These are phyloP conservation scores for Agaricus sinodeliciosus DNA, from an alignment of 768 basidiomycete genomes.

Conservation along the genomic window DNA sequence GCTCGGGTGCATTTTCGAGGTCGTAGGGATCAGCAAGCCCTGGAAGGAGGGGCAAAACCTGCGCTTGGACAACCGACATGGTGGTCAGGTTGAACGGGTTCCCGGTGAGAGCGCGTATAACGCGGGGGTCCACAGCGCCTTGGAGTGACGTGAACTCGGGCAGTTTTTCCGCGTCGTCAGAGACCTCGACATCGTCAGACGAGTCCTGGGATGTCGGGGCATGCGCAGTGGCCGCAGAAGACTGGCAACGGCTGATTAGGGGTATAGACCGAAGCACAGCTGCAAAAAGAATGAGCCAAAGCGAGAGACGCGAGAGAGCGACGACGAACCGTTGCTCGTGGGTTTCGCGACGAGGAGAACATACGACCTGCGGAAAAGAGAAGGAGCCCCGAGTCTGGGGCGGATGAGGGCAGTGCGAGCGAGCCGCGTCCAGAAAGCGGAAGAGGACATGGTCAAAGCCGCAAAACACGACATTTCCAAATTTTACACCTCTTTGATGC, in stretches of 20 bases:
- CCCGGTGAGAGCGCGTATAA: constrained; percentile 53
- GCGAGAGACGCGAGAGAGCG: neutral
- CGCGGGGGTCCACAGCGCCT: constrained; percentile 29
- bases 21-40: constrained; percentile 51
- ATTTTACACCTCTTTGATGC: neutral
- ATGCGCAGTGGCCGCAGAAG: neutral
- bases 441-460: constrained; percentile 4
- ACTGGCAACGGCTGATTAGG: neutral
- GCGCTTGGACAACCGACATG: constrained; percentile 81
- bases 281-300: neutral
- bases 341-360: constrained; percentile 8
- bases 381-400: neutral
- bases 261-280: constrained; percentile 6
- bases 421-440: constrained; percentile 5
- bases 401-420: constrained; percentile 7
- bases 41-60: constrained; percentile 74
- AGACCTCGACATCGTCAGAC: neutral
- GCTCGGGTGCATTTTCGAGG: constrained; percentile 19
- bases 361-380: constrained; percentile 1
- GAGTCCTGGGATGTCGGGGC: neutral
- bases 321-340: neutral
- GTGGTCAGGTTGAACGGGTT: constrained; percentile 58
- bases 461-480: neutral
- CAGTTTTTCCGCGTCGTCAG: constrained; percentile 10
- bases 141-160: constrained; percentile 31